These are phyloP conservation scores for Pelargonium cotyledonis DNA, from an alignment of 441 rosid genomes.

Conservation along the genomic window DNA sequence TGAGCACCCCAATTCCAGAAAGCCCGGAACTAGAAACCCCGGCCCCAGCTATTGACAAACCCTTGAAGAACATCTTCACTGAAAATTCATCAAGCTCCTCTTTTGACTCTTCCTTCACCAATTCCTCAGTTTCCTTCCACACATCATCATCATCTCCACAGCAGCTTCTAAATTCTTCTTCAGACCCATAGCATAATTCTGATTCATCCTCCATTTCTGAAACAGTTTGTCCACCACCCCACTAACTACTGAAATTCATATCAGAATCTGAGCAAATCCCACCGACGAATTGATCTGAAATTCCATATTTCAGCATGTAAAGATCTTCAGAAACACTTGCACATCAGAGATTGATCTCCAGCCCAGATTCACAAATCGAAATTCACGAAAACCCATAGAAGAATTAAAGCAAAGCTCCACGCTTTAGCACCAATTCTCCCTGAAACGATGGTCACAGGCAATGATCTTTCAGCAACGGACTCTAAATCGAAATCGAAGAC, in stretches of 20 bases:
- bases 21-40: conserved; percentile 55
- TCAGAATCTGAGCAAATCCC: conserved; percentile 20
- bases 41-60: conserved; percentile 47
- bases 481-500: no score
- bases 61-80: conserved; percentile 78
- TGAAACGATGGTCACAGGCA: no score
- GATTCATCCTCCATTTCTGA: conserved; percentile 48
- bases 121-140: conserved; percentile 68
- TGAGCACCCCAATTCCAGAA: conserved; percentile 81
- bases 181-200: conserved; percentile 31
- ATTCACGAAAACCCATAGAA: no score
- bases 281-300: conserved; percentile 20
- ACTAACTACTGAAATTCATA: conserved; percentile 15
- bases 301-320: conserved; percentile 14
- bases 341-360: no score
- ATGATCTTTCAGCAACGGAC: no score
- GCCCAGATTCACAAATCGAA: no score
- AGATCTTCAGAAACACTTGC: no score
- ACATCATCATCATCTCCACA: conserved; percentile 62
- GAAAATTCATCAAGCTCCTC: conserved; percentile 55
- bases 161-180: conserved; percentile 88
- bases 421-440: no score
- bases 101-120: conserved; percentile 35
- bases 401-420: no score
- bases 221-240: conserved; percentile 8